These are phyloP conservation scores for Pseudoneurospora amorphoporcata DNA, from an alignment of 495 filamentous ascomycete genomes.

Conservation along the genomic window DNA sequence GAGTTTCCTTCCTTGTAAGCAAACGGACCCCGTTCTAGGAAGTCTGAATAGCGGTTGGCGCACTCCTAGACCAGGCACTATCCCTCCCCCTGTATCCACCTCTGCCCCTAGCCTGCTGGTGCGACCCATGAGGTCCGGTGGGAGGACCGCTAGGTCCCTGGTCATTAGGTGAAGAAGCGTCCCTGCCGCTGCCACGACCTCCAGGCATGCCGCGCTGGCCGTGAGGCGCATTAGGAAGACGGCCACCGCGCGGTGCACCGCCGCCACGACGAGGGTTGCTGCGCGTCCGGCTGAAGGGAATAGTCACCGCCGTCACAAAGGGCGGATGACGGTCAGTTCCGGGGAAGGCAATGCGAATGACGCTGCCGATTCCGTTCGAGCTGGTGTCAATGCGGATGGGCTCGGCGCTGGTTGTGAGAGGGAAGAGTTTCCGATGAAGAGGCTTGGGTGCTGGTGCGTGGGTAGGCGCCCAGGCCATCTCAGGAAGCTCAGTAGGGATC, in stretches of 20 bases:
- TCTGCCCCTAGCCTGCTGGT: constrained; percentile 7
- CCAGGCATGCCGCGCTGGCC: constrained; percentile 1
- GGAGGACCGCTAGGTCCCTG: constrained; percentile 7
- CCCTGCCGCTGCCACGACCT: constrained; percentile 4
- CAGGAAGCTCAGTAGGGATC: constrained; percentile 51
- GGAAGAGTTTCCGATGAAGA: constrained; percentile 23
- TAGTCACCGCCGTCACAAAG: constrained; percentile 22
- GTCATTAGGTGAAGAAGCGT: constrained; percentile 12
- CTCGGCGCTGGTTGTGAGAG: constrained; percentile 29
- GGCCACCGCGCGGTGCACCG: constrained; percentile 17
- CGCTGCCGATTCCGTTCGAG: constrained; percentile 26
- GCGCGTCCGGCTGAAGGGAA: constrained; percentile 28
- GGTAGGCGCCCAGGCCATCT: constrained; percentile 37
- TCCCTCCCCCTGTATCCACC: constrained; percentile 21
- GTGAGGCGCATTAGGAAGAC: constrained; percentile 18
- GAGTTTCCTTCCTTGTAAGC: not conserved
- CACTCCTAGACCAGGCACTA: constrained; percentile 21
- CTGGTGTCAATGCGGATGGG: constrained; percentile 28
- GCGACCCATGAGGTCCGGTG: constrained; percentile 4
- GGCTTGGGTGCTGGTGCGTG: constrained; percentile 24
- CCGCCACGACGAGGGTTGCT: constrained; percentile 40
- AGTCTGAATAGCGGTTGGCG: constrained; percentile 15
- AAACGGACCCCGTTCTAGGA: constrained; percentile 2
- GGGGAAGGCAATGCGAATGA: constrained; percentile 34
- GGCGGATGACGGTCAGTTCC: constrained; percentile 18